These are phyloP conservation scores for Agroathelia rolfsii DNA, from an alignment of 1,284 basidiomycete genomes.

Conservation along the genomic window DNA sequence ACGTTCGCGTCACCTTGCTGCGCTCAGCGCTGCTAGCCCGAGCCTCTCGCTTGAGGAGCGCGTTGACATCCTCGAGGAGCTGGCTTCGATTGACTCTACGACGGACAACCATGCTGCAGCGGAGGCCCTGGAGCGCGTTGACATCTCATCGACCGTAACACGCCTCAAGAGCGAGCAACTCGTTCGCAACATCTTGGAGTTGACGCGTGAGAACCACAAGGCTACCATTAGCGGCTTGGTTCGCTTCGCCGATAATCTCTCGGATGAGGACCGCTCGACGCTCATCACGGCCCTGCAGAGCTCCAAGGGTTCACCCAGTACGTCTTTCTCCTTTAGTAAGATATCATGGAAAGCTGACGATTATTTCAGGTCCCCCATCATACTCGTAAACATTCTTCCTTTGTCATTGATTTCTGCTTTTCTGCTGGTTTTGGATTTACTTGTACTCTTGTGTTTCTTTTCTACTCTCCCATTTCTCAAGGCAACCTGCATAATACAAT, in stretches of 20 bases:
- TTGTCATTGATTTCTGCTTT: conserved; percentile 8
- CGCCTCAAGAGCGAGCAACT: conserved; percentile 60
- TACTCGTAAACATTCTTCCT: conserved; percentile 12
- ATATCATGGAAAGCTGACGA: neutral
- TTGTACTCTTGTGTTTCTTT: conserved; percentile 12
- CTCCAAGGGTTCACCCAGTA: conserved; percentile 42
- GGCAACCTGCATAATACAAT: no score
- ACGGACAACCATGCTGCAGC: conserved; percentile 47
- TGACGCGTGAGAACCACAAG: conserved; percentile 61
- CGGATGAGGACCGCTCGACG: conserved; percentile 59
- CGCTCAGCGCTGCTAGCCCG: conserved; percentile 54
- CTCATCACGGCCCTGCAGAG: conserved; percentile 55
- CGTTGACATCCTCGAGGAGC: conserved; percentile 42
- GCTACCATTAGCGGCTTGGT: conserved; percentile 58
- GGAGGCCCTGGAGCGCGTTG: conserved; percentile 56
- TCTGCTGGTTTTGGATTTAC: conserved; percentile 4
- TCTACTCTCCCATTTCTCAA: no score
- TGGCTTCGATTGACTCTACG: conserved; percentile 43
- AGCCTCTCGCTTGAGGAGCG: conserved; percentile 53
- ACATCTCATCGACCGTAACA: conserved; percentile 47
- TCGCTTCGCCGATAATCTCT: conserved; percentile 58
- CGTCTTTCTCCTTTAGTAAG: conserved; percentile 16
- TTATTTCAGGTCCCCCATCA: conserved; percentile 16
- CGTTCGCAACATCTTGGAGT: conserved; percentile 47
- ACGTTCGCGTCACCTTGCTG: conserved; percentile 48